phyloP scores from a whole-genome alignment of 176 grass and related monocot species.

The Chrysopogon serrulatus region DNA sequence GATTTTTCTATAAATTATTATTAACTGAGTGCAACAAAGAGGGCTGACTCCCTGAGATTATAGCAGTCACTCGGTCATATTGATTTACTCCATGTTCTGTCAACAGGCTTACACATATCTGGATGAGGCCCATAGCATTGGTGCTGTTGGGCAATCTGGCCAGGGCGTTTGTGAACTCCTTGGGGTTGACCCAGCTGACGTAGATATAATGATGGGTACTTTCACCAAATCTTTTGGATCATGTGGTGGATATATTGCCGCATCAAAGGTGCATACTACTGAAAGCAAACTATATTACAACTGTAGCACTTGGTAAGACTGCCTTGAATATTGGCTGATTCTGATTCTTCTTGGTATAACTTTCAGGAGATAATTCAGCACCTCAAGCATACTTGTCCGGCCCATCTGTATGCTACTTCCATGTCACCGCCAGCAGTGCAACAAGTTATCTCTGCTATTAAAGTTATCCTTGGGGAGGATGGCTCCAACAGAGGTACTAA shows the following conservation, averaged over 20 bases:
- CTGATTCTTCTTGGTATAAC: not conserved
- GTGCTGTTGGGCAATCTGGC: conserved; percentile 75
- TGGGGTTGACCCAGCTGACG: conserved; percentile 69
- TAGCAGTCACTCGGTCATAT: not conserved
- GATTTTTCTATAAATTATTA: conserved; percentile 10
- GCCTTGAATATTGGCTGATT: not conserved
- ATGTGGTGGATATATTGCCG: conserved; percentile 87
- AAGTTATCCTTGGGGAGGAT: conserved; percentile 84
- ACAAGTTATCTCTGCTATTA: conserved; percentile 78
- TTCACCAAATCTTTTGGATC: conserved; percentile 88
- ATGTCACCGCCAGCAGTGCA: conserved; percentile 89
- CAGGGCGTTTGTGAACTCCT: conserved; percentile 82
- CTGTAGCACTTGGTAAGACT: not conserved
- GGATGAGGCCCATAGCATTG: conserved; percentile 89
- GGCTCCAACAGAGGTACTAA: conserved; percentile 63
- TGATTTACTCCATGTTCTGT: not conserved
- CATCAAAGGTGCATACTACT: conserved; percentile 48
- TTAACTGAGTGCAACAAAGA: not conserved
- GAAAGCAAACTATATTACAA: not conserved
- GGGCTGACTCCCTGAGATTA: not conserved
- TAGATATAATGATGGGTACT: conserved; percentile 95
- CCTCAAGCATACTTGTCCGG: conserved; percentile 68
- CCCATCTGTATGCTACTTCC: conserved; percentile 86
- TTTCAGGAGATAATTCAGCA: conserved; percentile 84
- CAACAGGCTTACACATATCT: conserved; percentile 76